Evolutionary conservation across 208 protist genomes (phyloP).

Genomic region (Spironucleus salmonicida): DNA sequence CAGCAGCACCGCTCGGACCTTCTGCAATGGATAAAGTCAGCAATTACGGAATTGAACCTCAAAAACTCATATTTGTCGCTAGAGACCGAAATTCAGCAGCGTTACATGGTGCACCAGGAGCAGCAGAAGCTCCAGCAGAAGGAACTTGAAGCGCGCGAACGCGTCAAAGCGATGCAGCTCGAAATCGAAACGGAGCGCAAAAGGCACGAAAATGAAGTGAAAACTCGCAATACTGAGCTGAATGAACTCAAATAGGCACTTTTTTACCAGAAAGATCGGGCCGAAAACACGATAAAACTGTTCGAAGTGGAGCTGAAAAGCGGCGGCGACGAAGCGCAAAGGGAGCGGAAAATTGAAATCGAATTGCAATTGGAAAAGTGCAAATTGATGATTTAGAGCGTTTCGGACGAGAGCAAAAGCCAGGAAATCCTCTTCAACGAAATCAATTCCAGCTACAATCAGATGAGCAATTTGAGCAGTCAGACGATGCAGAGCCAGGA

Average conservation of each 20-base stretch:
- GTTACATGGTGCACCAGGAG: background rate
- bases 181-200: background rate
- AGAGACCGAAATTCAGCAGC: constrained; percentile 3
- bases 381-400: constrained; percentile 7
- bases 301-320: background rate
- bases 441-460: background rate
- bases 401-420: background rate
- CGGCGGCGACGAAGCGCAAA: constrained; percentile 15
- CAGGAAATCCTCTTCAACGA: constrained; percentile 26
- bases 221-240: constrained; percentile 22
- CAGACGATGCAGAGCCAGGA: constrained; percentile 12
- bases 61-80: constrained; percentile 32
- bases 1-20: constrained; percentile 38
- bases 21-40: constrained; percentile 29
- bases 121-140: constrained; percentile 6
- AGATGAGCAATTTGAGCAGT: constrained; percentile 18
- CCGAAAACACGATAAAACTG: background rate
- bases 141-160: constrained; percentile 9
- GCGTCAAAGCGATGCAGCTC: constrained; percentile 18
- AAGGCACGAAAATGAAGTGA: constrained; percentile 15
- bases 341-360: constrained; percentile 15
- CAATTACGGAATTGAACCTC: constrained; percentile 30
- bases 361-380: background rate
- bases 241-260: background rate
- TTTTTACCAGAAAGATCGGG: constrained; percentile 6